Evolutionary conservation across 257 asterid genomes (phyloP).

Genomic region (Gardenia jasminoides): DNA sequence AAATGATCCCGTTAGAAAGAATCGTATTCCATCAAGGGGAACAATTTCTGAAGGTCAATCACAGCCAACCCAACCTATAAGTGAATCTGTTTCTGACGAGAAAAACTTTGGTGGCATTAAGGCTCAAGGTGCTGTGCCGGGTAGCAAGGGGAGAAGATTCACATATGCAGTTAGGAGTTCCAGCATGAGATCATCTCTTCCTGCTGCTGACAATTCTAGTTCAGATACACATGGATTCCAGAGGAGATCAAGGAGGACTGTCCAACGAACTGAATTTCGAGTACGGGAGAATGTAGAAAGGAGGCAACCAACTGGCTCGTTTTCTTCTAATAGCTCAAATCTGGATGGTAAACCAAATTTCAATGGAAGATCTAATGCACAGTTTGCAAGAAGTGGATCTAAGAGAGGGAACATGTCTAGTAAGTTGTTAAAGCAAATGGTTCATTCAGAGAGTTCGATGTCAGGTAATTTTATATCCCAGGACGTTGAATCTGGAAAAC

Average conservation of each 20-base stretch:
- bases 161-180: conserved; percentile 70
- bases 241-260: conserved; percentile 71
- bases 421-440: conserved; percentile 46
- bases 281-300: conserved; percentile 70
- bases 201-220: conserved; percentile 35
- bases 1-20: conserved; percentile 34
- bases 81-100: conserved; percentile 44
- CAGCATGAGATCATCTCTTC: conserved; percentile 40
- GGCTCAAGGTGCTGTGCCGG: conserved; percentile 43
- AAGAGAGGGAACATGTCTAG: conserved; percentile 65
- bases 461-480: conserved; percentile 39
- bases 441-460: conserved; percentile 39
- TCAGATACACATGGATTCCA: conserved; percentile 59
- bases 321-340: conserved; percentile 34
- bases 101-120: conserved; percentile 41
- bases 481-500: conserved; percentile 41
- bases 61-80: conserved; percentile 32
- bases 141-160: conserved; percentile 66
- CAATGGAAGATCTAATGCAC: conserved; percentile 45
- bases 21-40: conserved; percentile 34
- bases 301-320: conserved; percentile 39
- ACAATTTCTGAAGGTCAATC: conserved; percentile 43
- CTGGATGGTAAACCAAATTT: conserved; percentile 47
- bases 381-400: conserved; percentile 65
- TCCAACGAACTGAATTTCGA: conserved; percentile 73